Percentiles rank a stretch among this genome's conserved stretches.
Conservation (phyloP, 345 rosid genomes). For the Dovyalis caffra region DNA sequence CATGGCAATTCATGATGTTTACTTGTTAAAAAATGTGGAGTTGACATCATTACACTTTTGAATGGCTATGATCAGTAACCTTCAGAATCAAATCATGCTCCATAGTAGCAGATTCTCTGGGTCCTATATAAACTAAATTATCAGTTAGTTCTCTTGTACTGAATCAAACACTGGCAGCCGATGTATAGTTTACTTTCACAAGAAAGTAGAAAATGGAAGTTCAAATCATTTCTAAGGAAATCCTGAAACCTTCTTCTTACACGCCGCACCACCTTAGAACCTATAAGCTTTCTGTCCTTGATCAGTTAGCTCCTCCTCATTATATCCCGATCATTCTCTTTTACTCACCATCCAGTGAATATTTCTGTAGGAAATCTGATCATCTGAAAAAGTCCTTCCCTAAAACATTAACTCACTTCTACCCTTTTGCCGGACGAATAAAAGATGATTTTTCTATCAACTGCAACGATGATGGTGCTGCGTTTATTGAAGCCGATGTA, state of each 20-base stretch:
- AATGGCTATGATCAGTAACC: neutral
- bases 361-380: neutral
- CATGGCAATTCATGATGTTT: too few species aligned
- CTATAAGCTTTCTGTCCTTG: constrained; percentile 9
- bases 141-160: neutral
- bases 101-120: neutral
- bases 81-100: neutral
- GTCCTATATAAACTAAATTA: neutral
- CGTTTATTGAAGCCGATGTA: neutral
- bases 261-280: neutral
- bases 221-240: constrained; percentile 5
- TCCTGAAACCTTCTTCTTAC: constrained; percentile 4
- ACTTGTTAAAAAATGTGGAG: neutral
- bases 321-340: constrained; percentile 11
- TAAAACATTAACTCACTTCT: neutral
- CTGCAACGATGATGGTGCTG: constrained; percentile 14
- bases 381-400: constrained; percentile 12
- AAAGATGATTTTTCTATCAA: neutral
- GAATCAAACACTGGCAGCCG: neutral
- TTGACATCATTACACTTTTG: neutral
- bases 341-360: neutral
- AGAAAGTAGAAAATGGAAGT: constrained; percentile 4
- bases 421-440: constrained; percentile 10
- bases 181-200: neutral
- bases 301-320: constrained; percentile 1